Percentiles rank a stretch among this genome's conserved stretches.
Conservation (phyloP, 2,329 filamentous ascomycete species). For the Lasiodiplodia sp. region DNA sequence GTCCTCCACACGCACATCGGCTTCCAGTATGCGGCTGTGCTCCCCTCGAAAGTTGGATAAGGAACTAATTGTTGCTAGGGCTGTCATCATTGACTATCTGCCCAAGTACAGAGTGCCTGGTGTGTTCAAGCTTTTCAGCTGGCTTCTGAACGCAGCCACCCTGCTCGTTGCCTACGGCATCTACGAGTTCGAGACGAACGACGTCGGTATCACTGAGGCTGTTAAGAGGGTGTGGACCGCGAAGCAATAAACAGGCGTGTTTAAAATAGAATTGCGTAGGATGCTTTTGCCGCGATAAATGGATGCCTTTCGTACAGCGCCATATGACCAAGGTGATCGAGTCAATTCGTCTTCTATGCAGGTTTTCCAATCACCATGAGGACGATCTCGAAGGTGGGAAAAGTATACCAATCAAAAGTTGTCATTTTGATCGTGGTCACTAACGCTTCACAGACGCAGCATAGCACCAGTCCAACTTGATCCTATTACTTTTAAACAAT, state of each 20-base stretch:
- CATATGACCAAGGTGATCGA: background rate
- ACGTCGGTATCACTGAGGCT: constrained; percentile 90
- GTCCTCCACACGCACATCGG: constrained; percentile 96
- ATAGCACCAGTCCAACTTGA: background rate
- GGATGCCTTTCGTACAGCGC: constrained; percentile 16
- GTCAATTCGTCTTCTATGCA: background rate
- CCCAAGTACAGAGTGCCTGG: constrained; percentile 74
- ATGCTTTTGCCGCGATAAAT: constrained; percentile 10
- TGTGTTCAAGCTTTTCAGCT: constrained; percentile 71
- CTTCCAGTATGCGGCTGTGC: constrained; percentile 70
- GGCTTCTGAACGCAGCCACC: constrained; percentile 80
- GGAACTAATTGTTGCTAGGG: constrained; percentile 46
- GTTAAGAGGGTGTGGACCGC: constrained; percentile 91
- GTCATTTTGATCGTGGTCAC: background rate
- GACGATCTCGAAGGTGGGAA: background rate
- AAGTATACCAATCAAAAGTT: background rate
- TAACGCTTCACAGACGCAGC: background rate
- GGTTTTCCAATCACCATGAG: background rate
- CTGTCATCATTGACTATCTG: constrained; percentile 90
- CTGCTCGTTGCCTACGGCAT: constrained; percentile 83
- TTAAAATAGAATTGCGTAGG: constrained; percentile 13
- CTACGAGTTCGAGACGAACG: constrained; percentile 99
- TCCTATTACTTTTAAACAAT: background rate
- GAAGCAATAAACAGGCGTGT: constrained; percentile 27
- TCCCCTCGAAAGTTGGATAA: background rate